Evolutionary conservation across 495 filamentous ascomycete species (phyloP).

Genomic region (Hypomontagnella monticulosa): DNA sequence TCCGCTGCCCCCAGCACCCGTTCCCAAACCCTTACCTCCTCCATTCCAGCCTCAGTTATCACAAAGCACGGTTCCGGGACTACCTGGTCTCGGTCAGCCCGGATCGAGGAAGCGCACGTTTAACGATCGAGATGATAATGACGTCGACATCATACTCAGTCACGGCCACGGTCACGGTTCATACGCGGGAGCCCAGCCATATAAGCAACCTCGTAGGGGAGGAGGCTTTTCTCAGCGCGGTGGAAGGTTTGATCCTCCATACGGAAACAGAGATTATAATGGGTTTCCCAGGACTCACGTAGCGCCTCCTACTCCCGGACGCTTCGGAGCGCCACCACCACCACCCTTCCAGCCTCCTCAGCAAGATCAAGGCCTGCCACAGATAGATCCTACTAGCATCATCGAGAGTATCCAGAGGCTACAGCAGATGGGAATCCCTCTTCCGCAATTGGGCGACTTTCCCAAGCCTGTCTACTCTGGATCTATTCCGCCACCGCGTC

Average conservation of each 20-base stretch:
- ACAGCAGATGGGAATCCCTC: slow-evolving; percentile 72
- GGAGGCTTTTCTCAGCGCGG: slow-evolving; percentile 62
- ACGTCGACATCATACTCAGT: slow-evolving; percentile 55
- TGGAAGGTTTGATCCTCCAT: slow-evolving; percentile 52
- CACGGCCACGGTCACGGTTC: slow-evolving; percentile 42
- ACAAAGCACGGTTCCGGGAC: slow-evolving; percentile 4
- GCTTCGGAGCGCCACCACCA: slow-evolving; percentile 39
- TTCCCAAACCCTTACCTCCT: slow-evolving; percentile 13
- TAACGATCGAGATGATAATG: slow-evolving; percentile 66
- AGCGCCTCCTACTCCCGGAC: slow-evolving; percentile 23
- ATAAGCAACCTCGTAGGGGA: slow-evolving; percentile 79
- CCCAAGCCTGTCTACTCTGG: slow-evolving; percentile 39
- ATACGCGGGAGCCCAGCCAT: slow-evolving; percentile 59
- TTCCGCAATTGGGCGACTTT: slow-evolving; percentile 61
- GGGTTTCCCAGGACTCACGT: slow-evolving; percentile 14
- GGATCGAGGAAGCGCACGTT: slow-evolving; percentile 66
- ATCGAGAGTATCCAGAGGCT: slow-evolving; percentile 77
- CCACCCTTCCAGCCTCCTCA: slow-evolving; percentile 31
- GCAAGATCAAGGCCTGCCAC: slow-evolving; percentile 42
- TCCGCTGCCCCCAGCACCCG: slow-evolving; percentile 38
- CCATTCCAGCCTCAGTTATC: slow-evolving; percentile 31
- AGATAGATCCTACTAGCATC: slow-evolving; percentile 69
- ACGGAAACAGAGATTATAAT: slow-evolving; percentile 34
- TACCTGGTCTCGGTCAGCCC: slow-evolving; percentile 28
- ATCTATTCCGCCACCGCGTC: slow-evolving; percentile 30